Base-by-base conservation (phyloP, 2,329 filamentous ascomycete species). In the Onygenales sp. region DNA sequence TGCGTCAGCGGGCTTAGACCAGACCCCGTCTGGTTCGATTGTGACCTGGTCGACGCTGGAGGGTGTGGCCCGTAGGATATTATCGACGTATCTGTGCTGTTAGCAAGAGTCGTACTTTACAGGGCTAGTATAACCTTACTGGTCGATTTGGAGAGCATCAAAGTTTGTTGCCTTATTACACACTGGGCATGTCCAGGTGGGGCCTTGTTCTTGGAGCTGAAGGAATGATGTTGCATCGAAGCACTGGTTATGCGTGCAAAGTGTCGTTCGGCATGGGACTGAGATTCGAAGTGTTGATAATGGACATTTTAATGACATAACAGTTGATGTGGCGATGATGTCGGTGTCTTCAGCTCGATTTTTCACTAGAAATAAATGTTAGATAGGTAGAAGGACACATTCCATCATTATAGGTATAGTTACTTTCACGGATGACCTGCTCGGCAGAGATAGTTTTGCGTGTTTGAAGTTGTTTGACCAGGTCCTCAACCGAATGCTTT, bases 121-220 rank as follows among this genome's bases (percentile, higher is more conserved):
- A 7, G 3, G 14, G 10, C 31, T n/a, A 48, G 27, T 27, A 31
- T 41, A 39, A 44, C 73, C 83, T 71, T 76, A 93, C 82, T 93
- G 87, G 61, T 98, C 93, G 33, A 97, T 83, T 9, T 89, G 89
- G 27, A 98, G 74, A 47, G 81, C 84, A 50, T 92, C 86, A 68
- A 89, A 98, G 0, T 84, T 82, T 1, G 90, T 85, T 0, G 81
- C 72, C 64, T 91, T 94, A 69, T 86, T 92, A 74, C 93, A 98
- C 21, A 96, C 85, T 0, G 93, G 93, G 64, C 93, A 98, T n/a
- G 84, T 78, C 93, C 93, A 98, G 14, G 93, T 94, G 0, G 93
- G 93, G 0, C 89, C 92, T 73, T 98, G 93, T 67, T 97, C 90
- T 67, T 97, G 92, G 32, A 98, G 74, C 62, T 95, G 89, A 17